phyloP scores from a whole-genome alignment of 108 stramenopile genomes.

The Cyclostephanos tholiformis region DNA sequence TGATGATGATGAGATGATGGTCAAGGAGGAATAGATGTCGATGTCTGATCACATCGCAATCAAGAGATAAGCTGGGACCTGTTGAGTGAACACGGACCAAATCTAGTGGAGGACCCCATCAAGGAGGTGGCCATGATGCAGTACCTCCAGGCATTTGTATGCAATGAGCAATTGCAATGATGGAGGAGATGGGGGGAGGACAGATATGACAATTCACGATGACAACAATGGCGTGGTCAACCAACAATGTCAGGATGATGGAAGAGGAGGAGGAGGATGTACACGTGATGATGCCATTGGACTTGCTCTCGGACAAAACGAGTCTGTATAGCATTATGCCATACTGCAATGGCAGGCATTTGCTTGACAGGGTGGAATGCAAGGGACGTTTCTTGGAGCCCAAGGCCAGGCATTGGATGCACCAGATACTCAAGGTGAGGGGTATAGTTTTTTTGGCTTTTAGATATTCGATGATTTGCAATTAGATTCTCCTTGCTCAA shows the following conservation, averaged over 20 bases:
- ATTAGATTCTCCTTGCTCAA: no score
- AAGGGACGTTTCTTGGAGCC: constrained; percentile 78
- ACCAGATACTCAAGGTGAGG: constrained; percentile 67
- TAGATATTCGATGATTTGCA: no score
- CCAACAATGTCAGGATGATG: constrained; percentile 5
- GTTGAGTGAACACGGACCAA: constrained; percentile 57
- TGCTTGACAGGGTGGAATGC: constrained; percentile 78
- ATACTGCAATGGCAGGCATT: constrained; percentile 87
- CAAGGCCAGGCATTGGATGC: constrained; percentile 86
- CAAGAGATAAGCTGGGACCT: no score
- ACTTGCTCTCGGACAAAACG: constrained; percentile 73
- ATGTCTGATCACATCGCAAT: no score
- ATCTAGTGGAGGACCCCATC: constrained; percentile 82
- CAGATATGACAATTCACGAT: not conserved
- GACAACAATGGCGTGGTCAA: constrained; percentile 6
- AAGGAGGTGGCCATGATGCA: constrained; percentile 88
- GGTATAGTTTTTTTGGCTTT: not conserved
- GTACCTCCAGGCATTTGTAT: constrained; percentile 58
- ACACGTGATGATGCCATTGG: constrained; percentile 74
- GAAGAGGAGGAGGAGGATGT: constrained; percentile 51
- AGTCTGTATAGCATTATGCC: constrained; percentile 90
- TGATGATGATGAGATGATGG: no score
- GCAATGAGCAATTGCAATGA: constrained; percentile 17
- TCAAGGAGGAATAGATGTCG: no score
- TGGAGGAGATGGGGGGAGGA: not conserved